phyloP scores from a whole-genome alignment of 108 stramenopile species.

The Schizochytrium sp. region DNA sequence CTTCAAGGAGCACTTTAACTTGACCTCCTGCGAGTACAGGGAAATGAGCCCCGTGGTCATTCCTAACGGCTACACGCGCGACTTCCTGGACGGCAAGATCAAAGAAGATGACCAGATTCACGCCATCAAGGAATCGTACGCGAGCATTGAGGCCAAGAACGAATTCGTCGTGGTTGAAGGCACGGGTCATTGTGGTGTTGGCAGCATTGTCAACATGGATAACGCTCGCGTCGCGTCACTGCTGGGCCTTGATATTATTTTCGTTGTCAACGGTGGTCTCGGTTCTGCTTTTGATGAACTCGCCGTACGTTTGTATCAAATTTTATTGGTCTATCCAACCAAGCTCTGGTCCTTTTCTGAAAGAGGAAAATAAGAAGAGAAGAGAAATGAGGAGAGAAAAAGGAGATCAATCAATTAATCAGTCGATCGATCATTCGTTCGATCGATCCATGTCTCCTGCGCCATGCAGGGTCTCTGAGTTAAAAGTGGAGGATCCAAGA shows the following conservation, averaged over 20 bases:
- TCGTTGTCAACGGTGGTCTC: slow-evolving; percentile 89
- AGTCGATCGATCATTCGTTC: no score
- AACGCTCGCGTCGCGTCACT: slow-evolving; percentile 82
- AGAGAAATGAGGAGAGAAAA: no score
- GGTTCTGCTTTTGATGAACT: slow-evolving; percentile 88
- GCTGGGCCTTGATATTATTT: slow-evolving; percentile 75
- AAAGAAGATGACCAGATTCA: slow-evolving; percentile 18
- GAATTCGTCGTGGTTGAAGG: slow-evolving; percentile 78
- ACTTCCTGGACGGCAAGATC: slow-evolving; percentile 55
- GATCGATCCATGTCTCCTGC: no score
- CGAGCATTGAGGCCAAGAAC: slow-evolving; percentile 40
- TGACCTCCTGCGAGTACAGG: slow-evolving; percentile 73
- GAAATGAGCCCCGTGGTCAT: slow-evolving; percentile 90
- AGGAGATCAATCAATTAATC: no score
- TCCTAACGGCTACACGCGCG: slow-evolving; percentile 37
- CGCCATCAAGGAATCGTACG: slow-evolving; percentile 40
- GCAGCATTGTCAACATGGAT: slow-evolving; percentile 77
- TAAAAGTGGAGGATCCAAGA: no score
- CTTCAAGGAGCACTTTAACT: slow-evolving; percentile 71
- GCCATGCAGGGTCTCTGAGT: no score
- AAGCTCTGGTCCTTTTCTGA: no score
- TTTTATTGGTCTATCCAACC: not conserved
- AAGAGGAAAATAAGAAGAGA: not conserved
- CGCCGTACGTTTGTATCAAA: not conserved
- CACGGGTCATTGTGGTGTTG: slow-evolving; percentile 95